Conservation (phyloP, 1,284 basidiomycete genomes). For the Macrocystidia cucumis region DNA sequence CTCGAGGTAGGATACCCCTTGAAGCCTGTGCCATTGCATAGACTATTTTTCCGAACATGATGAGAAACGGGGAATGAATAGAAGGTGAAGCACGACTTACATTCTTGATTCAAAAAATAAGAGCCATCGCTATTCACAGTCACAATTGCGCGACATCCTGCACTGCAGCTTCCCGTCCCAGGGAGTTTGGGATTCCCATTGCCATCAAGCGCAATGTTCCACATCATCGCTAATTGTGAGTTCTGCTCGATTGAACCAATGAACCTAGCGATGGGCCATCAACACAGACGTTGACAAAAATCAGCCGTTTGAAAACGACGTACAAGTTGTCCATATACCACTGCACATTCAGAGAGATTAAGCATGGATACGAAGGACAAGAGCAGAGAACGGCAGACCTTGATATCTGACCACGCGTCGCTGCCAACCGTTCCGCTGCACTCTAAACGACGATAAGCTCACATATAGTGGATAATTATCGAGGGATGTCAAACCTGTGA, state of each 20-base stretch:
- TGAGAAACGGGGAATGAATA: no score
- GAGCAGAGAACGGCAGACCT: conserved; percentile 24
- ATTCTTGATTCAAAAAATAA: conserved; percentile 66
- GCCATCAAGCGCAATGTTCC: conserved; percentile 62
- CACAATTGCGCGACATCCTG: conserved; percentile 58
- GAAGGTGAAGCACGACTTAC: conserved; percentile 24
- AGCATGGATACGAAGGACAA: conserved; percentile 1
- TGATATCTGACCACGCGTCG: conserved; percentile 62
- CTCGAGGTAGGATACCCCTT: conserved; percentile 64
- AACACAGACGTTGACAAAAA: background rate
- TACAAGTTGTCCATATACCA: conserved; percentile 59
- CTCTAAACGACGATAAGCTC: conserved; percentile 11
- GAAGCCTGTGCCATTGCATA: conserved; percentile 70
- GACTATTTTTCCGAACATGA: conserved; percentile 35
- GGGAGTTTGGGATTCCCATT: conserved; percentile 57
- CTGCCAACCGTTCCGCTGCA: conserved; percentile 28
- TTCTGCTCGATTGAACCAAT: conserved; percentile 8
- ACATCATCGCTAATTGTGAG: conserved; percentile 40
- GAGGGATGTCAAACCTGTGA: conserved; percentile 19
- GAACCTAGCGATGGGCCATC: conserved; percentile 1
- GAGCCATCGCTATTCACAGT: conserved; percentile 56
- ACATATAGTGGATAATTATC: no score
- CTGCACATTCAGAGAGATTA: conserved; percentile 21
- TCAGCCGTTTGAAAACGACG: conserved; percentile 9
- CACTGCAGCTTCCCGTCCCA: conserved; percentile 53